phyloP scores from a whole-genome alignment of 208 protist genomes.

The Acanthamoeba healyi region DNA sequence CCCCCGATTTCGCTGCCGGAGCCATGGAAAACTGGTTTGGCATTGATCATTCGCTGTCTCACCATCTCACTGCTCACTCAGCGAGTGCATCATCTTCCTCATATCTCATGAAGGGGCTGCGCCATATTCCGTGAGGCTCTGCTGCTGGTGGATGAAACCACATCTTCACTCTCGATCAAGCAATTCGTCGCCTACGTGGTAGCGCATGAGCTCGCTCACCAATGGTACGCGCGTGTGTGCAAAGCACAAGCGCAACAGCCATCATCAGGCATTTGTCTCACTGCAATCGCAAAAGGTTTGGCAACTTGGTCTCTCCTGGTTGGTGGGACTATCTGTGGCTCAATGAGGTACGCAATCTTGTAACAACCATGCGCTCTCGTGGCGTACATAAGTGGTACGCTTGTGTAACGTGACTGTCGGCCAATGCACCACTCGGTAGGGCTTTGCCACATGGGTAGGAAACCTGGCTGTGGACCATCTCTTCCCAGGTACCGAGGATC shows the following conservation, averaged over 20 bases:
- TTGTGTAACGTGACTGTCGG: too few relatives aligned
- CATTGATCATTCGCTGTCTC: too few relatives aligned
- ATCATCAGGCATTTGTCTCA: too few relatives aligned
- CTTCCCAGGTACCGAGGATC: constrained; percentile 30
- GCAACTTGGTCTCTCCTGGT: constrained; percentile 97
- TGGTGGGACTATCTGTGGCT: constrained; percentile 98
- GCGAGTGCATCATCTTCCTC: too few relatives aligned
- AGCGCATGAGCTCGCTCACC: constrained; percentile 92
- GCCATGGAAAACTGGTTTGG: constrained; percentile 98
- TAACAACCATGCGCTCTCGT: too few relatives aligned
- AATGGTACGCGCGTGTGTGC: constrained; percentile 95
- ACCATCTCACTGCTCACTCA: background rate
- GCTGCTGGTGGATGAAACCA: constrained; percentile 86
- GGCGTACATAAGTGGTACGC: too few relatives aligned
- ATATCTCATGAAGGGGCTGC: constrained; percentile 83
- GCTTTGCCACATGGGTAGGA: constrained; percentile 83
- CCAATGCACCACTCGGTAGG: constrained; percentile 97
- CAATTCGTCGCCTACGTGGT: constrained; percentile 76
- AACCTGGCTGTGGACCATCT: constrained; percentile 79
- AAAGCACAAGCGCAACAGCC: too few relatives aligned
- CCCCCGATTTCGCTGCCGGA: constrained; percentile 92
- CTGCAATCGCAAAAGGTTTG: constrained; percentile 90
- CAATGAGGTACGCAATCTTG: constrained; percentile 43
- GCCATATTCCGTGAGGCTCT: constrained; percentile 95
- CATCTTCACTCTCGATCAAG: constrained; percentile 83